Evolutionary conservation across 2,329 filamentous ascomycete species (phyloP), one percentile per base, ranked within the genome.

Genomic region (Rhynchosporium graminicola): DNA sequence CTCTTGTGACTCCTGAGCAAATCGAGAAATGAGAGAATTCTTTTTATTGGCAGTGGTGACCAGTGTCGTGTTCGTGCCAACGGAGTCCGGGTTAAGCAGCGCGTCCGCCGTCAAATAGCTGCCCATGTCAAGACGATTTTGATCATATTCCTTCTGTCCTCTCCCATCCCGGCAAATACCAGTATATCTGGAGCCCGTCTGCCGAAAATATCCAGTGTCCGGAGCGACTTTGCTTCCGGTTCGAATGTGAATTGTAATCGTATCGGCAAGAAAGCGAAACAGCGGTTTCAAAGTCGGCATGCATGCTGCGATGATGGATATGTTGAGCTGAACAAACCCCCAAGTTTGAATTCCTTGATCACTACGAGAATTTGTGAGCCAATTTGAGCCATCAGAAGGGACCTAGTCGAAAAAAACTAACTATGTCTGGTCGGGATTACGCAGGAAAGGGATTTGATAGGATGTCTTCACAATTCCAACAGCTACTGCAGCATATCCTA

Each of bases 401-500:
- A 46, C 43, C 20, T 20, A 8, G 7, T 4, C 15, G 9, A n/a
- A 5, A 20, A 20, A 7, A 26, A 26, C 43, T 46, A 20, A 46
- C 43, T 20, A 46, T 46, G n/a, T 46, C 43, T 46, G n/a, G 10
- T 46, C 20, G 4, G 43, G n/a, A 7, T 4, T 46, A 8, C 20
- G 43, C 7, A n/a, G 43, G 3, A 46, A n/a, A 45, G n/a, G 9
- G 4, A 45, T 43, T 31, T 56, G 54, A n/a, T 43, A 15, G 3
- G 31, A 56, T 0, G 54, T 43, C 38, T 56, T 56, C 4, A 56
- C 38, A 12, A 56, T 56, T 29, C 54, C 54, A n/a, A 56, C 31
- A 9, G 54, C 54, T 9, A 56, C 54, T 3, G 54, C 54, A 3
- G 42, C 38, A 45, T 56, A 56, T 5, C 77, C 77, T 28, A 80